These are phyloP conservation scores for Tripidium arundinaceum DNA, from an alignment of 202 grass and related monocot species.

Conservation along the genomic window DNA sequence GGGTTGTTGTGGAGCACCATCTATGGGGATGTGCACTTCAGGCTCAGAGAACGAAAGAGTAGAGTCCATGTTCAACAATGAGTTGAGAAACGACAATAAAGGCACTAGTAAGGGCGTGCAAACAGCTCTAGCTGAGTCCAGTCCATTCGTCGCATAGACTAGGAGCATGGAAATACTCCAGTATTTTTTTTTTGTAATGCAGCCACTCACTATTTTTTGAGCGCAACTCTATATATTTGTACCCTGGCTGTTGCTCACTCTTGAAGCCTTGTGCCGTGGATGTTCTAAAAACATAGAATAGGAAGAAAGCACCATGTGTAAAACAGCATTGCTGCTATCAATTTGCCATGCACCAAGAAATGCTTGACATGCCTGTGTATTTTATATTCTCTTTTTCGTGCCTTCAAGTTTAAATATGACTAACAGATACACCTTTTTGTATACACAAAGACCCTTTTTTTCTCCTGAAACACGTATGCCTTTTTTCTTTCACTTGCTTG, in stretches of 20 bases:
- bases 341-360: background rate
- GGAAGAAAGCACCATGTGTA: background rate
- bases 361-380: background rate
- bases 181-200: background rate
- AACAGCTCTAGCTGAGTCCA: background rate
- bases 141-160: no score
- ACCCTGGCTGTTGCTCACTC: background rate
- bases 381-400: background rate
- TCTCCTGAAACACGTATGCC: background rate
- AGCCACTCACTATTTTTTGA: background rate
- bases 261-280: background rate
- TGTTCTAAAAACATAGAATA: background rate
- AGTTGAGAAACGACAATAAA: background rate
- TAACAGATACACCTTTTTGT: background rate
- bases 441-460: background rate
- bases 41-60: background rate
- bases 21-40: background rate
- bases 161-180: background rate
- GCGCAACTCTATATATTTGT: background rate
- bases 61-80: background rate
- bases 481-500: background rate
- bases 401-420: background rate
- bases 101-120: constrained; percentile 22
- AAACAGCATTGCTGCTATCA: background rate
- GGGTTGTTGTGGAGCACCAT: background rate